Base-by-base conservation (phyloP, 2,329 filamentous ascomycete species). In the Diaporthe sp. region DNA sequence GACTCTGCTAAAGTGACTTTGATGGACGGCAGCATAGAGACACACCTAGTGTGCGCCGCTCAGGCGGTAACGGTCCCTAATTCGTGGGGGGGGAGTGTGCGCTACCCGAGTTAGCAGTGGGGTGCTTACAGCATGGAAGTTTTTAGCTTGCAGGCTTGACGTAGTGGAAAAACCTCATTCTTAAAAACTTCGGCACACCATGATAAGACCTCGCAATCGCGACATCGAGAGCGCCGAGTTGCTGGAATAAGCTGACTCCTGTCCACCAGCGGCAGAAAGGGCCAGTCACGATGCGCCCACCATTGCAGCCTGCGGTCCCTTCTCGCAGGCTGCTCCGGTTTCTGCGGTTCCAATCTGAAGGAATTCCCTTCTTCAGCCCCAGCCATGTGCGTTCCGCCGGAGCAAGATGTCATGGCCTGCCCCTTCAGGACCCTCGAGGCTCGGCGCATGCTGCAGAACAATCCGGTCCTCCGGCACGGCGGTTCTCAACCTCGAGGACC, bases 331-430 rank as follows among this genome's bases (percentile, higher is more conserved):
- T 96, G 28, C 87, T 97, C 77, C 92, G 92, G 79, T 96, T 94
- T 82, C 88, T 97, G 77, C 92, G 91, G 78, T 90, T 88, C 72
- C 94, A 96, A 83, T 91, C 93, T 78, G 89, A 94, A 79, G 87
- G 87, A 73, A 81, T 89, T 61, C 86, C 85, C 77, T 89, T 90
- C 79, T 88, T 89, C 82, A 85, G 81, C 73, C 81, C 85, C 72
- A 87, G 85, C 79, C 81, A 82, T 74, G 76, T 74, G 44, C 42
- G 31, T 12, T 51, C 72, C 67, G n/a, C 72, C 61, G 28, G 51
- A 39, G 12, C 61, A 13, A 53, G 44, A 55, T 73, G 71, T 59
- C 51, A 25, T 46, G 58, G 58, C 5, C 34, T 42, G 39, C 37
- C 57, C 57, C 34, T 49, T 8, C 34, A 55, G 39, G 58, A 73